Evolutionary conservation across 2,329 filamentous ascomycete species (phyloP).

Genomic region (Metarhizium anisopliae): DNA sequence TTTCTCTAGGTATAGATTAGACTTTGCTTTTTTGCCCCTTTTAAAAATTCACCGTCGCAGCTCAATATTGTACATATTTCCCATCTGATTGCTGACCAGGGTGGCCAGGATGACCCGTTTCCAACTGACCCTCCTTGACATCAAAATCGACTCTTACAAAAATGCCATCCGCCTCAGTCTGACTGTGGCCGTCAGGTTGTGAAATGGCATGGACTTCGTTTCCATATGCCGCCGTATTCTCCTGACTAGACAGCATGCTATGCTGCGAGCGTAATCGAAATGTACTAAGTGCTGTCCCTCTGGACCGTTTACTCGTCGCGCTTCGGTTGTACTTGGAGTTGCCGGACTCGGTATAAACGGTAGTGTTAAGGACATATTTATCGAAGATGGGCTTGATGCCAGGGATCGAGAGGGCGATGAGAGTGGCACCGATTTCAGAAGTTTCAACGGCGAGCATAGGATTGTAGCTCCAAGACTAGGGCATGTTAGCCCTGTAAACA

Average conservation of each 20-base stretch:
- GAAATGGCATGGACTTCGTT: constrained; percentile 13
- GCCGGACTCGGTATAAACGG: constrained; percentile 11
- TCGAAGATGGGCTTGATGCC: constrained; percentile 39
- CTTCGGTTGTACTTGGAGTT: constrained; percentile 15
- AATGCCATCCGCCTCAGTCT: constrained; percentile 18
- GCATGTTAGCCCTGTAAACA: background rate
- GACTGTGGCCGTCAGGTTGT: constrained; percentile 14
- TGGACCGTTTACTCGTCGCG: constrained; percentile 10
- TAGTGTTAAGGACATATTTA: constrained; percentile 19
- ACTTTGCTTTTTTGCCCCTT: too few relatives aligned
- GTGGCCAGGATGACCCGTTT: too few relatives aligned
- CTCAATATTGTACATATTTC: background rate
- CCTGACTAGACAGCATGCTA: constrained; percentile 16
- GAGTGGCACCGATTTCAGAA: constrained; percentile 39
- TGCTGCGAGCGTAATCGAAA: constrained; percentile 21
- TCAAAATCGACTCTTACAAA: constrained; percentile 27
- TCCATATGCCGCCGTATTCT: constrained; percentile 15
- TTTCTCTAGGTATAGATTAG: too few relatives aligned
- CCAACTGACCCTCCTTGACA: constrained; percentile 16
- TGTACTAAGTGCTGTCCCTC: constrained; percentile 20
- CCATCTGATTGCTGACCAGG: background rate
- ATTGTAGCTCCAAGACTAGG: constrained; percentile 38
- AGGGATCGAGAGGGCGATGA: constrained; percentile 41
- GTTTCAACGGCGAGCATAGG: constrained; percentile 40
- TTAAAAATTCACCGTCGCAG: too few relatives aligned